Percentiles rank a stretch among this genome's conserved stretches.
Evolutionary conservation across 352 stramenopile species (phyloP).

Genomic region (Pythium myriotylum): DNA sequence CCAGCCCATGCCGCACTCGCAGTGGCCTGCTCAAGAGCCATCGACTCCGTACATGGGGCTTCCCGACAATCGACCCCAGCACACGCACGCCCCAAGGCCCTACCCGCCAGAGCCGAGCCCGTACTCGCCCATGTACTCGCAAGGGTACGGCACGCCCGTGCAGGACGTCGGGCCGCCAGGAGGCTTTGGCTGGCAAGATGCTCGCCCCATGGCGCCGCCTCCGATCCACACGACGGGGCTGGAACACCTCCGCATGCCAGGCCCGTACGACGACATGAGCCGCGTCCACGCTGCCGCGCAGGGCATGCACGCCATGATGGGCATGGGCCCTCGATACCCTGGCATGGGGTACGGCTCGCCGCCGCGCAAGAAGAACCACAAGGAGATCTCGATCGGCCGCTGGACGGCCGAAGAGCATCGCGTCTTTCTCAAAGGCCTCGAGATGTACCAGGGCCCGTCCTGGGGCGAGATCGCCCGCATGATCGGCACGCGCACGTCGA

Average conservation of each 20-base stretch:
- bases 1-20: slow-evolving; percentile 5
- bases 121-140: slow-evolving; percentile 28
- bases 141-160: slow-evolving; percentile 20
- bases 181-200: slow-evolving; percentile 28
- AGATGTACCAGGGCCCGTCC: slow-evolving; percentile 76
- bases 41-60: background rate
- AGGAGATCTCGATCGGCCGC: slow-evolving; percentile 71
- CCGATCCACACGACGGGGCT: slow-evolving; percentile 23
- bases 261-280: slow-evolving; percentile 22
- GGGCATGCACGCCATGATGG: slow-evolving; percentile 34
- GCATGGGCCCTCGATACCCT: slow-evolving; percentile 14
- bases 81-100: background rate
- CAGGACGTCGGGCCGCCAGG: background rate
- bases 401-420: slow-evolving; percentile 81
- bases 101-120: background rate
- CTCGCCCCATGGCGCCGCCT: slow-evolving; percentile 19
- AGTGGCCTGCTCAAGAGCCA: background rate
- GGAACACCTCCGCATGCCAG: slow-evolving; percentile 21
- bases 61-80: background rate
- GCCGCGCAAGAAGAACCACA: slow-evolving; percentile 34
- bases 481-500: slow-evolving; percentile 83
- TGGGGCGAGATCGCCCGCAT: slow-evolving; percentile 86
- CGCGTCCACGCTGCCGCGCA: slow-evolving; percentile 26
- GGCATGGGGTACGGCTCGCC: slow-evolving; percentile 17
- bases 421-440: slow-evolving; percentile 76